Base-by-base conservation (phyloP, 306 rosid species). In the Pyrus betulifolia region DNA sequence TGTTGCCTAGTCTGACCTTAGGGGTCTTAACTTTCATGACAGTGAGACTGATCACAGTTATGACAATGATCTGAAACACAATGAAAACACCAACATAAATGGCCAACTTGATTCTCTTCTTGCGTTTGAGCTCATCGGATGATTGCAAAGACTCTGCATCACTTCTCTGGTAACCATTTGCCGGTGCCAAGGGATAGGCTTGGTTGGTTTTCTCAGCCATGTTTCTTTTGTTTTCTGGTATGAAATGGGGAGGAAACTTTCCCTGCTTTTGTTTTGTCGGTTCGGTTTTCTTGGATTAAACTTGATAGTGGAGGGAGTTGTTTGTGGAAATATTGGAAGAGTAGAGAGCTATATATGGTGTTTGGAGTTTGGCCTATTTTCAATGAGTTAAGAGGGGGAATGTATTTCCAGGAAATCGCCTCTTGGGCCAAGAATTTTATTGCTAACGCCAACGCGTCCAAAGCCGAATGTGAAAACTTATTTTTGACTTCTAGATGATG, bases 111-210 rank as follows among this genome's bases (percentile, higher is more conserved):
- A 46, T 46, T 46, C 2, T 46, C 52, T 46, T 46, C 18, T 46
- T 1, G 52, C 52, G 6, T 1, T 13, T 46, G 18, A 46, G 18
- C 75, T 80, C 58, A 30, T 67, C 22, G 49, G 45, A 14, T 4
- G 10, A 22, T 28, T 13, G 52, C 18, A 25, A 54, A 46, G 76
- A 69, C 46, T 82, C 82, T 25, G 35, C 67, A 55, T 78, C 76
- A 6, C 76, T 73, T 33, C 6, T 33, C 66, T 78, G 14, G 66
- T 44, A 22, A 13, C 64, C 81, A 49, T 72, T 76, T 58, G 78
- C 69, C 27, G 81, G 78, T 11, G 84, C 78, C 28, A 65, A 31
- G 25, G 84, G 84, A 31, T 31, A 31, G 5, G 33, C 33, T 5
- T 31, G 33, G 33, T 31, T 31, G 33, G 33, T 31, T 31, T 31